A percentile compares a stretch with the other conserved stretches of the same genome.
Conservation (phyloP, 108 stramenopile species). For the Pseudonitzschia pungens region DNA sequence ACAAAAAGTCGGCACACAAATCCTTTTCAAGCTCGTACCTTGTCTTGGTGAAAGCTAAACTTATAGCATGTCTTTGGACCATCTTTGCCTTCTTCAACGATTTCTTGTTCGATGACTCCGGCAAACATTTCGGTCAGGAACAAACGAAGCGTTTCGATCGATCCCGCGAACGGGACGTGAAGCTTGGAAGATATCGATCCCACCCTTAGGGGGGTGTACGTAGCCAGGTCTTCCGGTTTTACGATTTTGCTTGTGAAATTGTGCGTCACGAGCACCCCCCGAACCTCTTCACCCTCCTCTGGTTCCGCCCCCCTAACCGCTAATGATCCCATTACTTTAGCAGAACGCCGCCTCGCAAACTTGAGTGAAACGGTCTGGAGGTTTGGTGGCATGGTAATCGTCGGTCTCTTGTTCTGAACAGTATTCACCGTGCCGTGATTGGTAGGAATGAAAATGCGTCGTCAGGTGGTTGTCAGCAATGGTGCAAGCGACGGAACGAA, state of each 20-base stretch:
- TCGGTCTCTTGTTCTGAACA: slow-evolving; percentile 71
- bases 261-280: slow-evolving; percentile 84
- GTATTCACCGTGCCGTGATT: not conserved
- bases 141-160: slow-evolving; percentile 65
- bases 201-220: slow-evolving; percentile 86
- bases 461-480: not conserved
- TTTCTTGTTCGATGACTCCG: slow-evolving; percentile 55
- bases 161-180: slow-evolving; percentile 86
- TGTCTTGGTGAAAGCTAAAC: slow-evolving; percentile 70
- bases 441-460: not conserved
- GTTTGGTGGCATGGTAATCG: slow-evolving; percentile 88
- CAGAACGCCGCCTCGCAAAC: slow-evolving; percentile 84
- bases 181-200: slow-evolving; percentile 82
- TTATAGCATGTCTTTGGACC: slow-evolving; percentile 24
- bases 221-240: slow-evolving; percentile 78
- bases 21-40: slow-evolving; percentile 20
- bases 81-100: slow-evolving; percentile 33
- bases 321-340: slow-evolving; percentile 87
- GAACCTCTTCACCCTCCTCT: slow-evolving; percentile 68
- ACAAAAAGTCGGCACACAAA: not conserved
- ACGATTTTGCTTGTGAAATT: slow-evolving; percentile 85
- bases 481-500: not conserved
- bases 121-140: slow-evolving; percentile 85
- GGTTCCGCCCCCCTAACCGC: slow-evolving; percentile 56
- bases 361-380: slow-evolving; percentile 82